phyloP scores from a whole-genome alignment of 352 stramenopile species.

The Phytopythium chamaehyphon region DNA sequence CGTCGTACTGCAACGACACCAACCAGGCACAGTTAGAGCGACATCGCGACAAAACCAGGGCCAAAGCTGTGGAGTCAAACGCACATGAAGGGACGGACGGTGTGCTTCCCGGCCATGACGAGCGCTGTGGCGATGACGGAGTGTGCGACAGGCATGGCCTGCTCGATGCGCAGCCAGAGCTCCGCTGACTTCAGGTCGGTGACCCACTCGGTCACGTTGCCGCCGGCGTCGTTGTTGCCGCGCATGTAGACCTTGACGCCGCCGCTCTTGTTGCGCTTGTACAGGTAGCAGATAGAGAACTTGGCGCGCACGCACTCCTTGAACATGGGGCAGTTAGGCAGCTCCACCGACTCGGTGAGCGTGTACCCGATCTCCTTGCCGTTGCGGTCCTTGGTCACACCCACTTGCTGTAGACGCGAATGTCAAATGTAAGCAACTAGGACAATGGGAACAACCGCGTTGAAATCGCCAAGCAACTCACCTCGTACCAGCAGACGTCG shows the following conservation, averaged over 20 bases:
- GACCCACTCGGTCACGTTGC: conserved; percentile 70
- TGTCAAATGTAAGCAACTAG: background rate
- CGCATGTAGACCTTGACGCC: conserved; percentile 78
- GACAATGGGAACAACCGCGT: background rate
- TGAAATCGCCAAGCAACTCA: background rate
- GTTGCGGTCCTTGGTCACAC: conserved; percentile 57
- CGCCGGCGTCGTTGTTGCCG: conserved; percentile 61
- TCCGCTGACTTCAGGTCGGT: conserved; percentile 70
- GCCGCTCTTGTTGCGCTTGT: conserved; percentile 67
- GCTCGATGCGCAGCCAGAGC: conserved; percentile 63
- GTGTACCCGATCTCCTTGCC: conserved; percentile 82
- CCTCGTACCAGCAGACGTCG: conserved; percentile 77
- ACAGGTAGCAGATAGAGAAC: conserved; percentile 72
- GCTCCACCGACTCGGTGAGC: conserved; percentile 69
- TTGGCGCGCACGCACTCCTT: conserved; percentile 64
- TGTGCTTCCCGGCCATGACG: conserved; percentile 42
- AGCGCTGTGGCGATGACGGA: conserved; percentile 53
- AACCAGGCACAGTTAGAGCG: too few species aligned
- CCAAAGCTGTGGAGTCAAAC: background rate
- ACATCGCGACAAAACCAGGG: conserved; percentile 3
- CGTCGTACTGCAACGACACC: conserved; percentile 16
- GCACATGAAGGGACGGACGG: conserved; percentile 13
- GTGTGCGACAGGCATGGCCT: conserved; percentile 41
- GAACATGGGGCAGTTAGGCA: conserved; percentile 60
- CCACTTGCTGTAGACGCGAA: conserved; percentile 31